Evolutionary conservation across 2,329 filamentous ascomycete species (phyloP), one percentile per base, ranked within the genome.

Genomic region (Sclerotinia borealis): DNA sequence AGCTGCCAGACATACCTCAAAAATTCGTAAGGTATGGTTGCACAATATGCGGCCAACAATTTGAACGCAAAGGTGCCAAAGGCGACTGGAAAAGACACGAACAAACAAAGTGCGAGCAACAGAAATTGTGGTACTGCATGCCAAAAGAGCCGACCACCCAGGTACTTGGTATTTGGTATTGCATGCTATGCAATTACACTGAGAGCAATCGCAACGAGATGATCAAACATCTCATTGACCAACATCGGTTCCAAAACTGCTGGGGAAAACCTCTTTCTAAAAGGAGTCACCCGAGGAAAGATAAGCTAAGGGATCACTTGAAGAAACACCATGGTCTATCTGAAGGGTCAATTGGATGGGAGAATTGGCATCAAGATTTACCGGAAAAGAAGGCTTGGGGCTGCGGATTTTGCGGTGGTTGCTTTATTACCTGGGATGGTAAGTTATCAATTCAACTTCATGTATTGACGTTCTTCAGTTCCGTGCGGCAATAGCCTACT

Each of bases 41-140:
- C 50, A 70, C 69, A 15, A 48, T 31, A 13, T 69, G 68, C 39
- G 39, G 63, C 10, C 47, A 51, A n/a, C 15, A 9, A n/a, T 70
- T 70, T 50, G 52, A 25, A 56, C 52, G 52, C 19, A 56, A 56
- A 45, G 45, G 45, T 29, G 52, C 66, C 13, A 70, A 70, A 60
- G 65, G 67, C 13, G 69, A 70, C 43, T 70, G 67, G 67, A 66
- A 68, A 60, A 54, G 69, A n/a, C 68, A 70, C 31, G 67, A 69
- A 65, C 62, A 68, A 37, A 58, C 62, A 7, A 67, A 70, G 39
- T 64, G 62, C 47, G 68, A 70, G 19, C 64, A 67, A 10, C 69
- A 69, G 34, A 64, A 48, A 13, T 60, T 61, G n/a, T 70, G 69
- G 69, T 66, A 64, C 10, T 70, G 68, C 25, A 65, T 70, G 63